Conservation (phyloP, 2,329 filamentous ascomycete species). For the Hypoxylon sp. region DNA sequence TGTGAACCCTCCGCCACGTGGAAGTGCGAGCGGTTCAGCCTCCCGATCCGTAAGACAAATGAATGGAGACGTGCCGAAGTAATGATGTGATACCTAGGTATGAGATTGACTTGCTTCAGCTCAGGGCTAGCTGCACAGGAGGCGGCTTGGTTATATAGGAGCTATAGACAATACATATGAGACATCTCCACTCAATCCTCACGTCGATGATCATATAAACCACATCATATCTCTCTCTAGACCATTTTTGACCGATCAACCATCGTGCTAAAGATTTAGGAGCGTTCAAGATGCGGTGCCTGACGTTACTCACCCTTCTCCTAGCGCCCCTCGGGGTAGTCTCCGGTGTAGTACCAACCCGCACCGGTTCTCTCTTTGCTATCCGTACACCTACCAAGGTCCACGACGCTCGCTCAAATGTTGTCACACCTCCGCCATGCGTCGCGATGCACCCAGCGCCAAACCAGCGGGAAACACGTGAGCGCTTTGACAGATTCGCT, state of each 20-base stretch:
- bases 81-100: neutral
- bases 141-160: neutral
- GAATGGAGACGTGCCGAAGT: neutral
- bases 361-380: neutral
- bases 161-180: neutral
- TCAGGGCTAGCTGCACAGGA: neutral
- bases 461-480: conserved; percentile 40
- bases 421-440: conserved; percentile 46
- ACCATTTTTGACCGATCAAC: neutral
- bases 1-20: neutral
- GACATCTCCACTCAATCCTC: neutral
- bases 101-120: neutral
- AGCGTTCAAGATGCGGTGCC: conserved; percentile 12
- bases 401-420: neutral
- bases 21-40: neutral
- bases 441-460: conserved; percentile 42
- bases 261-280: neutral
- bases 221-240: neutral
- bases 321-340: conserved; percentile 22
- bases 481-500: conserved; percentile 46
- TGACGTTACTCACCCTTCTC: conserved; percentile 13
- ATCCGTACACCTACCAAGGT: neutral
- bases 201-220: neutral
- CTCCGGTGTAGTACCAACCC: conserved; percentile 1
- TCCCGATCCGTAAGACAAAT: neutral